phyloP scores from a whole-genome alignment of 768 basidiomycete genomes.

The Lactarius hatsudake region DNA sequence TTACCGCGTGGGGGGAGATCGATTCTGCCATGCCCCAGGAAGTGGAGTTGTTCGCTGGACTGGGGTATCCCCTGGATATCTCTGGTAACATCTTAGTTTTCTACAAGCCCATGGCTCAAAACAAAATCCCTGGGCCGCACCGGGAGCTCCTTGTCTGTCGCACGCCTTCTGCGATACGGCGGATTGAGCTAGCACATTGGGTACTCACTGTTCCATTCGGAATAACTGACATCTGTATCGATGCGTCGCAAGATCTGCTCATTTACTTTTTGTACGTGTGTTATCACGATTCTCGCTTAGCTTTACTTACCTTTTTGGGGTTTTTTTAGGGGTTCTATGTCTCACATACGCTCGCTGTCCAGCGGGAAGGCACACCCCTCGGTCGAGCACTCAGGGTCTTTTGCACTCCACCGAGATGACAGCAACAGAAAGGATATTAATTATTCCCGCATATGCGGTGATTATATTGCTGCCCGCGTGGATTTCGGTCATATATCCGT shows the following conservation, averaged over 20 bases:
- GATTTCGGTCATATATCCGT: constrained; percentile 14
- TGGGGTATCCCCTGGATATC: constrained; percentile 9
- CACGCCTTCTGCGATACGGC: constrained; percentile 9
- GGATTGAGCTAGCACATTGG: constrained; percentile 14
- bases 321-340: not conserved
- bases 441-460: constrained; percentile 4
- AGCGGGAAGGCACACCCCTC: constrained; percentile 3
- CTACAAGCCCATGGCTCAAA: not conserved
- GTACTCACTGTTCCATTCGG: constrained; percentile 2
- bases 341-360: constrained; percentile 9
- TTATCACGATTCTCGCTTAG: not conserved
- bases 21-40: not conserved
- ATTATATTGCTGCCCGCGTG: constrained; percentile 12
- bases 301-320: not conserved
- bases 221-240: constrained; percentile 1
- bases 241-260: constrained; percentile 18
- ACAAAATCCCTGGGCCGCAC: not conserved
- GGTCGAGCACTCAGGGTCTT: not conserved
- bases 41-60: not conserved
- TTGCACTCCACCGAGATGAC: not conserved
- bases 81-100: constrained; percentile 18
- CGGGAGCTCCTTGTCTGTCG: constrained; percentile 10
- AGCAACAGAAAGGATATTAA: not conserved
- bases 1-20: constrained; percentile 6
- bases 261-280: constrained; percentile 16